Evolutionary conservation across 176 grass and related monocot species (phyloP), one percentile per base, ranked within the genome.

Genomic region (Aegilops tauschii): DNA sequence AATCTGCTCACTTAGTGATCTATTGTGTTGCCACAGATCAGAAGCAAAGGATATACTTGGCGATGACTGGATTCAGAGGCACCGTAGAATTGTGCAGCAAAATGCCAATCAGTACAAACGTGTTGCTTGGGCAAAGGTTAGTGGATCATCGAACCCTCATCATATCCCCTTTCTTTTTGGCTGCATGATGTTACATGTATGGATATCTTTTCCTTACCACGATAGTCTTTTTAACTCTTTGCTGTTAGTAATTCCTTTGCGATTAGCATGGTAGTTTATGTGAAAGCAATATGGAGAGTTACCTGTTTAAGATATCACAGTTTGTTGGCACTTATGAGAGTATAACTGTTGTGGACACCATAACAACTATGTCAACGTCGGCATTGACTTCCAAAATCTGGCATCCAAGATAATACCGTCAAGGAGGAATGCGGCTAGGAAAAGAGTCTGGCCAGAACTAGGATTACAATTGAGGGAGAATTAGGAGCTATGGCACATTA

Each of bases 31-130:
- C 21, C 62, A 84, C 83, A 98, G 96, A 88, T 98, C 96, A 86
- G 96, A 96, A 94, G 96, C 93, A 40, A 98, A 98, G 50, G 96
- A 98, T 90, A 91, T 98, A 89, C 88, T 98, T 69, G 96, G 96
- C 79, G 96, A 98, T 88, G 92, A 98, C 70, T 98, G 96, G 96
- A 88, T 98, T 88, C 96, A 98, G 79, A 98, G 92, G 71, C 96
- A 98, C 79, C 90, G 96, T 49, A 94, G 96, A 82, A 98, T 93
- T 77, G 96, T 98, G 12, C 96, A 98, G 83, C 93, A 96, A 92
- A 98, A 98, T 90, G 96, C 97, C 12, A 96, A 98, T 86, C 94
- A 96, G 80, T 96, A 98, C 74, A 96, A 93, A 80, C 88, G 94
- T 20, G 92, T 98, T 90, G 94, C 97, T 94, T 98, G 97, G 97